Percentiles rank a stretch among this genome's conserved stretches.
These are phyloP conservation scores for Xylariomycetidae sp. DNA, from an alignment of 2,329 filamentous ascomycete genomes.

Conservation along the genomic window DNA sequence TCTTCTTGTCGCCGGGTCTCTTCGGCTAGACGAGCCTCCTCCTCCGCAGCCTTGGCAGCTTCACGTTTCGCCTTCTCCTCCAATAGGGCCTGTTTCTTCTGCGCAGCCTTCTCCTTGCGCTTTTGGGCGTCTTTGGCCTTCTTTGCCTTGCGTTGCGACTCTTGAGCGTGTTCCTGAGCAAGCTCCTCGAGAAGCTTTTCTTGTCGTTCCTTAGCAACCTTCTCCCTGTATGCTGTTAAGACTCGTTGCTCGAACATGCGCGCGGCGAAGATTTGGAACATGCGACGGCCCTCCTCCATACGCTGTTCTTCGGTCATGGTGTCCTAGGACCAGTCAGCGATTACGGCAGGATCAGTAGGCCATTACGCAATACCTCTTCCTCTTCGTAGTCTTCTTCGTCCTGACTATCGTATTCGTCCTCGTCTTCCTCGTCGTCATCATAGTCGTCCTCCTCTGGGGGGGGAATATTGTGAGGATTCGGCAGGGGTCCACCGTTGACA, in stretches of 20 bases:
- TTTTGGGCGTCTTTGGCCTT: slow-evolving; percentile 92
- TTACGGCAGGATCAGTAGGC: slow-evolving; percentile 4
- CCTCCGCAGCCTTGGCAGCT: slow-evolving; percentile 82
- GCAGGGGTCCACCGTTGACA: slow-evolving; percentile 53
- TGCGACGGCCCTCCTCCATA: slow-evolving; percentile 95
- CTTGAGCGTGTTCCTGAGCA: slow-evolving; percentile 72
- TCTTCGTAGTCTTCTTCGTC: slow-evolving; percentile 72
- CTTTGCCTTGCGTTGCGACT: slow-evolving; percentile 79
- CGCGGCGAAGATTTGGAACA: slow-evolving; percentile 99
- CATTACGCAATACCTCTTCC: slow-evolving; percentile 50
- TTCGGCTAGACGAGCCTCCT: slow-evolving; percentile 66
- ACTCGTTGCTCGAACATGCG: slow-evolving; percentile 99
- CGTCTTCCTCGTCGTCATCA: slow-evolving; percentile 57
- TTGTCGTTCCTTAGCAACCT: slow-evolving; percentile 89
- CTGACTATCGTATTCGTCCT: slow-evolving; percentile 57
- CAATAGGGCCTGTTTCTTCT: slow-evolving; percentile 82
- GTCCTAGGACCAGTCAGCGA: slow-evolving; percentile 57
- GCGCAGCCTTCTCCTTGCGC: slow-evolving; percentile 86
- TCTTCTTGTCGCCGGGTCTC: slow-evolving; percentile 79
- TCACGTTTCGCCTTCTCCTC: slow-evolving; percentile 86
- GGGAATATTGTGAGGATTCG: slow-evolving; percentile 61
- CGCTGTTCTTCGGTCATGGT: slow-evolving; percentile 96
- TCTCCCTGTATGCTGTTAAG: slow-evolving; percentile 93
- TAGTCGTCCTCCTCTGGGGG: slow-evolving; percentile 72
- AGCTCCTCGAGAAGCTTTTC: slow-evolving; percentile 86